phyloP scores from a whole-genome alignment of 331 rosid species.

The Quercus tomentella region DNA sequence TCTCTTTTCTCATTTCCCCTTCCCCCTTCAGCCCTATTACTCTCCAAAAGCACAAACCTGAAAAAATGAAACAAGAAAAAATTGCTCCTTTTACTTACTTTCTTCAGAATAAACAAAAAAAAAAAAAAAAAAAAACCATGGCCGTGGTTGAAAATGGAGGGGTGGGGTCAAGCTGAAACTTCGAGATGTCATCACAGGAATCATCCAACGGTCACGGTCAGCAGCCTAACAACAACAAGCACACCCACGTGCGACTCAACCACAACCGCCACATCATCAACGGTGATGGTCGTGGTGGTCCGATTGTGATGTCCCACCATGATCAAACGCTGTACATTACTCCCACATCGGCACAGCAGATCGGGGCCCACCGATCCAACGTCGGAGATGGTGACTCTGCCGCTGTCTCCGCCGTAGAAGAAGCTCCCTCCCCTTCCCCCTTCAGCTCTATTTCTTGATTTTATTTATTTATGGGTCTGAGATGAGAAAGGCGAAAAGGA shows the following conservation, averaged over 20 bases:
- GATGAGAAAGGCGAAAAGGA: too few species aligned
- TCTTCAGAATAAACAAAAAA: background rate
- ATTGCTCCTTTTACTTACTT: too few species aligned
- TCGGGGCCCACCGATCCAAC: background rate
- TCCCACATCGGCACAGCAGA: background rate
- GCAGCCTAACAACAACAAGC: background rate
- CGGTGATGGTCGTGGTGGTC: background rate
- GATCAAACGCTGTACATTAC: background rate
- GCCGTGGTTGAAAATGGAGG: conserved; percentile 87
- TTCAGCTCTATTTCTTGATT: too few species aligned
- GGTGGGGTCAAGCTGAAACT: conserved; percentile 14
- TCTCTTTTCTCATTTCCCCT: too few species aligned
- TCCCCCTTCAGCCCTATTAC: too few species aligned
- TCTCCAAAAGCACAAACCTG: too few species aligned
- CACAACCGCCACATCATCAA: background rate
- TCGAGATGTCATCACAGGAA: too few species aligned
- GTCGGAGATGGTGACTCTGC: conserved; percentile 20
- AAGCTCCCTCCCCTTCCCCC: too few species aligned
- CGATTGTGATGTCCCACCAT: background rate
- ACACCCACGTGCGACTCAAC: too few species aligned
- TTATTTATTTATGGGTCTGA: too few species aligned
- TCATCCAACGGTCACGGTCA: background rate
- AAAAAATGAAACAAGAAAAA: too few species aligned
- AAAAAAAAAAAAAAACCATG: conserved; percentile 36
- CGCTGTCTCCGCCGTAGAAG: conserved; percentile 28